A percentile compares a stretch with the other conserved stretches of the same genome.
Conservation (phyloP, 1,284 basidiomycete species). For the Leccinum solheimii region DNA sequence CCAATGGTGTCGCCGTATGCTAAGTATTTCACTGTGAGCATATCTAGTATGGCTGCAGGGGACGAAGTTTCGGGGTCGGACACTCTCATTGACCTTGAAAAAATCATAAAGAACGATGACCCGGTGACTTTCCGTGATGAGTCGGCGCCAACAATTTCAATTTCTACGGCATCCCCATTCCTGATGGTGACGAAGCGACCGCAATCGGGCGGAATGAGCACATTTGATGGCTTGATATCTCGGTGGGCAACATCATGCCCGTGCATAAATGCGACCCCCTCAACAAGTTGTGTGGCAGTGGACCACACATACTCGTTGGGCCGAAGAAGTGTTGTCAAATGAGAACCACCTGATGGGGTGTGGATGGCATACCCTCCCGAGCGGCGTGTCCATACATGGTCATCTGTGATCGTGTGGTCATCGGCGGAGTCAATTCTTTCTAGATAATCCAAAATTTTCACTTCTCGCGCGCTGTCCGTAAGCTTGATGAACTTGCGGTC, state of each 20-base stretch:
- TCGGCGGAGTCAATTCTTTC: background rate
- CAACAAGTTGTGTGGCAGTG: background rate
- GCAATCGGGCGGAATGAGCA: background rate
- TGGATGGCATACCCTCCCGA: background rate
- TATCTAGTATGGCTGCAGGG: too few species aligned
- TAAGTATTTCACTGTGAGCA: too few species aligned
- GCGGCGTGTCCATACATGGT: background rate
- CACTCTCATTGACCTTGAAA: background rate
- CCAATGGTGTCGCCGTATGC: too few species aligned
- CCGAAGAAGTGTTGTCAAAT: background rate
- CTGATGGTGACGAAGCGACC: background rate
- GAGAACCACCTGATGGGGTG: background rate
- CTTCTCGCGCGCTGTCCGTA: background rate
- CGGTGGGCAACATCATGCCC: background rate
- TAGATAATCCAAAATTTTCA: background rate
- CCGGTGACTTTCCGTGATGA: background rate
- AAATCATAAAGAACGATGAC: background rate
- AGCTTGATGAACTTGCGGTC: background rate
- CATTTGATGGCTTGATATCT: background rate
- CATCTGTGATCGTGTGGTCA: background rate
- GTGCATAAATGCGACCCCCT: background rate
- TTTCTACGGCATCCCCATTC: background rate
- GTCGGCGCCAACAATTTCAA: background rate
- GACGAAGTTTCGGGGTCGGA: too few species aligned
- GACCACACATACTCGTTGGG: background rate